Evolutionary conservation across 2,329 filamentous ascomycete genomes (phyloP).

Genomic region (Metarhizium anisopliae): DNA sequence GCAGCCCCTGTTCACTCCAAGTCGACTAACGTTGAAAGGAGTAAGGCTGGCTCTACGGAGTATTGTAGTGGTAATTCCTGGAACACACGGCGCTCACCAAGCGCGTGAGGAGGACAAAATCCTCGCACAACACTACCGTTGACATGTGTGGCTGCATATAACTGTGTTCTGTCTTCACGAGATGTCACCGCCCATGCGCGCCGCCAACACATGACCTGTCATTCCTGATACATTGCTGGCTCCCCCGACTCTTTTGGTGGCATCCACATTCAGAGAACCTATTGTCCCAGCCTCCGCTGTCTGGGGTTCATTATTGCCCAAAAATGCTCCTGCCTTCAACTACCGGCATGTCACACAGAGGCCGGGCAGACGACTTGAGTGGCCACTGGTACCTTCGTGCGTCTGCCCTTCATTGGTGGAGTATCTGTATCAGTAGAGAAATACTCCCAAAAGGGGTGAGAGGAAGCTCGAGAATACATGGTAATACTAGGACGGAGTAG

Average conservation of each 20-base stretch:
- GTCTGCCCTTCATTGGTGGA: no score
- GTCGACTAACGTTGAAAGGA: no score
- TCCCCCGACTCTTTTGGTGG: neutral
- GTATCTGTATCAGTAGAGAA: no score
- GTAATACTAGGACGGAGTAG: no score
- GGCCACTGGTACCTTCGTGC: neutral
- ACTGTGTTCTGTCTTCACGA: neutral
- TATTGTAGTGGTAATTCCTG: no score
- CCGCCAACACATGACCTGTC: constrained; percentile 3
- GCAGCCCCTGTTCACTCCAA: no score
- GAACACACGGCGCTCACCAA: no score
- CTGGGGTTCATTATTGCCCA: neutral
- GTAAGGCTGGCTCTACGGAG: no score
- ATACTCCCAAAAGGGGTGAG: neutral
- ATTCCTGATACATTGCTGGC: neutral
- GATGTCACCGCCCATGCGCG: neutral
- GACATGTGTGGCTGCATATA: neutral
- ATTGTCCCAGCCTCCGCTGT: neutral
- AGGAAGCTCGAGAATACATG: neutral
- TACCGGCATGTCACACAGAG: neutral
- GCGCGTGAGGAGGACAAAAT: no score
- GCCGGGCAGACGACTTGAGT: neutral
- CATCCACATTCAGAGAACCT: neutral
- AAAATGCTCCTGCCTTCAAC: neutral
- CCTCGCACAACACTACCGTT: no score